Evolutionary conservation across 768 basidiomycete genomes (phyloP), one percentile per base, ranked within the genome.

Genomic region (Lactarius deliciosus): DNA sequence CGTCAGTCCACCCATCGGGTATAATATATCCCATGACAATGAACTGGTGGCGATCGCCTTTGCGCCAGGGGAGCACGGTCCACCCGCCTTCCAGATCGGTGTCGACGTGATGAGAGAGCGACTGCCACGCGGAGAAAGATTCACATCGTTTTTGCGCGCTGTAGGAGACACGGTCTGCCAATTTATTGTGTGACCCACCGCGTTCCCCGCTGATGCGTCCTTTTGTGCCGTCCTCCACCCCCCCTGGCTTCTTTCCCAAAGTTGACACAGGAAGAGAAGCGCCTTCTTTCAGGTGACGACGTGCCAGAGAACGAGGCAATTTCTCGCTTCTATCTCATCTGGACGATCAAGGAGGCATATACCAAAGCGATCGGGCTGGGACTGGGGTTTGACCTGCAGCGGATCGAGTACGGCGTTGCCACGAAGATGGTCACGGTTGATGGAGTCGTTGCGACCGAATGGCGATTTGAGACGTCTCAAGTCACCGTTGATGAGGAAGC

Each of bases 271-370:
- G 66, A 71, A 22, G 83, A 84, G 68, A 75, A 71, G 62, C 64
- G 59, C 5, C 50, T 73, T 54, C 72, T 77, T 16, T 69, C 70
- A n/a, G 55, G 67, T 7, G 77, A 80, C 13, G 72, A 80, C 11
- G 72, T 81, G 8, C 75, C 84, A 32, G 75, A 81, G 65, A 73
- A 77, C 9, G 85, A 88, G 67, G 83, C 81, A 3, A 76, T 90
- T n/a, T 78, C 79, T 54, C 78, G 79, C 18, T 90, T 94, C 75
- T 92, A 89, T 73, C 88, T 88, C 81, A 84, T 92, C 69, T 95
- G 93, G 93, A 94, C 94, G 8, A 77, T 92, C 74, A 96, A 96
- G 76, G 93, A 96, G 75, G 92, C 94, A 4, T 94, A 94, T 75
- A 92, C 91, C 7, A 96, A 95, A 77, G 91, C 92, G 2, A 81